Conservation (phyloP, 2,329 filamentous ascomycete genomes). For the Aureobasidium sp. region DNA sequence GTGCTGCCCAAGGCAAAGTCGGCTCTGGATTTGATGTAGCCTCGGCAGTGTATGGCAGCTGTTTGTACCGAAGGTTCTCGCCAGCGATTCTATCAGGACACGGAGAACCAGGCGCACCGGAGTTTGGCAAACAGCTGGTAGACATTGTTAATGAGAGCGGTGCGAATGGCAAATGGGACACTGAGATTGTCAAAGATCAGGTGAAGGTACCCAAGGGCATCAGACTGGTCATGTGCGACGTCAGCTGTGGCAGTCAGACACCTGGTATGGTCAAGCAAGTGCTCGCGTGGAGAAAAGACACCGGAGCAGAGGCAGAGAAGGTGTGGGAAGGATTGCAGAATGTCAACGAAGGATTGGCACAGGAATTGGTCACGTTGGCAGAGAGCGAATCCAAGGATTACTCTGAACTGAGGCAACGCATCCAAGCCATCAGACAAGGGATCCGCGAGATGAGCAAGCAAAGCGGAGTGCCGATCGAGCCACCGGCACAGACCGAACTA, state of each 20-base stretch:
- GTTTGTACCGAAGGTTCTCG: constrained; percentile 83
- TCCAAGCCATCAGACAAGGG: constrained; percentile 45
- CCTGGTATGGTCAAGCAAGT: constrained; percentile 94
- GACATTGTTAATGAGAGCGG: constrained; percentile 55
- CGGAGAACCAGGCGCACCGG: constrained; percentile 55
- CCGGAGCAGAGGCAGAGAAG: constrained; percentile 52
- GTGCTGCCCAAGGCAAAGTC: constrained; percentile 92
- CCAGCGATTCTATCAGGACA: constrained; percentile 61
- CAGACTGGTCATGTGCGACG: constrained; percentile 85
- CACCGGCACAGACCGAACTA: constrained; percentile 71
- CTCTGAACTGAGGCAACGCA: constrained; percentile 42
- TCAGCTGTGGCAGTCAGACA: constrained; percentile 87
- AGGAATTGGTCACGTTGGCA: constrained; percentile 48
- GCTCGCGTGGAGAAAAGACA: constrained; percentile 65
- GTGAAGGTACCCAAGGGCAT: constrained; percentile 65
- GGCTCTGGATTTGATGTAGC: constrained; percentile 95
- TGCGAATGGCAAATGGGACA: constrained; percentile 59
- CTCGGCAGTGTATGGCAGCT: constrained; percentile 84
- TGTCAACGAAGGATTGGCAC: constrained; percentile 63
- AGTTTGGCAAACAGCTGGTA: constrained; percentile 59
- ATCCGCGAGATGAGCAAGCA: constrained; percentile 68
- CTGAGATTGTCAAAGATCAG: constrained; percentile 59
- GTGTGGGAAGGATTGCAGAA: constrained; percentile 70
- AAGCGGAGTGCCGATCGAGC: constrained; percentile 82
- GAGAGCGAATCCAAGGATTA: constrained; percentile 43